These are phyloP conservation scores for Pyrrhoderma noxium DNA, from an alignment of 1,284 basidiomycete genomes.

Conservation along the genomic window DNA sequence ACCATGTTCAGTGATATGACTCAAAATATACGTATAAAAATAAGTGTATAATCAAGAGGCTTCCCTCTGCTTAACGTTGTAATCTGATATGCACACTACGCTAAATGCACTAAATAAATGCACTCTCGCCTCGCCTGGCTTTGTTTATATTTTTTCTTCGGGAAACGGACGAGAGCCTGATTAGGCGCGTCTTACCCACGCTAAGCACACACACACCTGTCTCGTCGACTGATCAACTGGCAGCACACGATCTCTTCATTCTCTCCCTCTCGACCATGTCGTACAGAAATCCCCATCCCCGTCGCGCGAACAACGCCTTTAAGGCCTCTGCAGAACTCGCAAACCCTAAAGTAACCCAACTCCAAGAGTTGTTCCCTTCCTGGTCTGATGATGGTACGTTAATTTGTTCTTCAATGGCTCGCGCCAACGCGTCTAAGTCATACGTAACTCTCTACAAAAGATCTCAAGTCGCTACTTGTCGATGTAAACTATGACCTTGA, in stretches of 20 bases:
- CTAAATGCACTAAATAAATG: no score
- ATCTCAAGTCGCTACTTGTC: constrained; percentile 65
- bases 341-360: constrained; percentile 45
- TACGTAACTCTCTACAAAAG: constrained; percentile 30
- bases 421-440: no score
- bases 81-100: no score
- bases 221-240: background rate
- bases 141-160: no score
- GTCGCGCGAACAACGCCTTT: constrained; percentile 1
- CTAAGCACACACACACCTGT: background rate
- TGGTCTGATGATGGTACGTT: constrained; percentile 70
- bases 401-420: constrained; percentile 18
- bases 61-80: no score
- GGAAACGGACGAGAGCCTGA: background rate
- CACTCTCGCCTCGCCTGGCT: no score
- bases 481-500: constrained; percentile 74
- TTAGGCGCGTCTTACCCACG: background rate
- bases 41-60: no score
- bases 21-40: no score
- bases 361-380: constrained; percentile 71
- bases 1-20: no score
- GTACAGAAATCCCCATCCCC: constrained; percentile 15
- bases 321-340: constrained; percentile 32
- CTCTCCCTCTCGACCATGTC: constrained; percentile 12
- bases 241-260: background rate